phyloP scores from a whole-genome alignment of 2,329 filamentous ascomycete species.

The Cytospora piceicola region DNA sequence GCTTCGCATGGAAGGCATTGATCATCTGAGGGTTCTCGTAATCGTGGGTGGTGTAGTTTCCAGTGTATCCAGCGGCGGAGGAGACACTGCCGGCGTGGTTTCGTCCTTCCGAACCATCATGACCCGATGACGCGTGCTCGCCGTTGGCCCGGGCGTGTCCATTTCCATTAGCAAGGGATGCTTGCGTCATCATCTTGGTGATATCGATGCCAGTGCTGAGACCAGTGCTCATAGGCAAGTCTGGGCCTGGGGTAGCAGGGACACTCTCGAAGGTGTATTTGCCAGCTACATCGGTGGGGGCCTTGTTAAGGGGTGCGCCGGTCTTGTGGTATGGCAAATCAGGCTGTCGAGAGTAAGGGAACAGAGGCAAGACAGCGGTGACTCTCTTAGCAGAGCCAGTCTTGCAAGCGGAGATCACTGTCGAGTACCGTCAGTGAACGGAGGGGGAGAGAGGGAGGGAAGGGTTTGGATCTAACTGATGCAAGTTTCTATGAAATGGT shows the following conservation, averaged over 20 bases:
- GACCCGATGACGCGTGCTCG: conserved; percentile 36
- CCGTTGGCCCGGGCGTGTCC: conserved; percentile 42
- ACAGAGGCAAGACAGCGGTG: conserved; percentile 91
- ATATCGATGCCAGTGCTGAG: conserved; percentile 72
- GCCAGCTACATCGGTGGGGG: conserved; percentile 49
- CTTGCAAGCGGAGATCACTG: conserved; percentile 96
- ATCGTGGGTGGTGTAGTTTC: conserved; percentile 66
- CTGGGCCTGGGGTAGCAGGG: conserved; percentile 80
- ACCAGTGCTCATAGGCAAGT: conserved; percentile 67
- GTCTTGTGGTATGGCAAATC: conserved; percentile 97
- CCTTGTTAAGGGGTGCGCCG: conserved; percentile 82
- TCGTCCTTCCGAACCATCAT: conserved; percentile 44
- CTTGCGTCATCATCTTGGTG: conserved; percentile 73
- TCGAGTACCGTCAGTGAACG: conserved; percentile 46
- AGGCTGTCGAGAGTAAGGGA: conserved; percentile 95
- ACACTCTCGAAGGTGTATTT: conserved; percentile 91
- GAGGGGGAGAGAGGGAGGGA: background rate
- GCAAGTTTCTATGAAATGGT: conserved; percentile 93
- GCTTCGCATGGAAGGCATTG: conserved; percentile 72
- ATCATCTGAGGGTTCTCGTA: conserved; percentile 62
- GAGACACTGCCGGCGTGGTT: conserved; percentile 46
- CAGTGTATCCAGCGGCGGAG: conserved; percentile 49
- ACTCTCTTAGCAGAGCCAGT: conserved; percentile 88
- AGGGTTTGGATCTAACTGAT: conserved; percentile 74
- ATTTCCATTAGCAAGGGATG: conserved; percentile 59